Evolutionary conservation across 2,329 filamentous ascomycete species (phyloP).

Genomic region (Penicillium griseofulvum): DNA sequence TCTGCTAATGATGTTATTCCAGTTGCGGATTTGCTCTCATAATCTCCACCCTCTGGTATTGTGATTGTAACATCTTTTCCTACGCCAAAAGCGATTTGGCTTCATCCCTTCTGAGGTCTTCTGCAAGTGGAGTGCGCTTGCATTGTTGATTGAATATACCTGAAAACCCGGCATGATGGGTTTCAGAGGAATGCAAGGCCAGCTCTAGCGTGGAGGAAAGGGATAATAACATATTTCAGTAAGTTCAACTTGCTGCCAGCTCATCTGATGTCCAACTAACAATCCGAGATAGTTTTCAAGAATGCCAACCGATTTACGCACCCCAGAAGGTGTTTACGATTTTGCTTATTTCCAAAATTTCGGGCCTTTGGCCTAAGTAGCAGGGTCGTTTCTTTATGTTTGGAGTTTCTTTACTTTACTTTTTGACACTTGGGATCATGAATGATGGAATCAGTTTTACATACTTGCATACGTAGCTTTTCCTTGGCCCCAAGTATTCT

Average conservation of each 20-base stretch:
- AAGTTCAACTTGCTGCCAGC: constrained; percentile 12
- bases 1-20: neutral
- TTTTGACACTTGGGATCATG: constrained; percentile 17
- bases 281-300: constrained; percentile 7
- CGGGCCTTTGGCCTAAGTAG: constrained; percentile 5
- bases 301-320: constrained; percentile 15
- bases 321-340: constrained; percentile 13
- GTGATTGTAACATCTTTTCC: constrained; percentile 5
- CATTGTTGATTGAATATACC: neutral
- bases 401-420: constrained; percentile 12
- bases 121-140: neutral
- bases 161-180: neutral
- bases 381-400: neutral
- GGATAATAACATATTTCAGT: constrained; percentile 28
- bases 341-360: constrained; percentile 14
- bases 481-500: neutral
- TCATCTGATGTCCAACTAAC: constrained; percentile 6
- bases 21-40: constrained; percentile 41
- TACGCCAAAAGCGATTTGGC: constrained; percentile 8
- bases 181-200: constrained; percentile 11
- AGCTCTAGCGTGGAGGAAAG: constrained; percentile 37
- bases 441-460: constrained; percentile 18
- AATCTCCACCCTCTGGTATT: constrained; percentile 16
- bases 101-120: neutral
- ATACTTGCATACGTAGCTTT: neutral